phyloP scores from a whole-genome alignment of 108 stramenopile species.

The Seminavis robusta region DNA sequence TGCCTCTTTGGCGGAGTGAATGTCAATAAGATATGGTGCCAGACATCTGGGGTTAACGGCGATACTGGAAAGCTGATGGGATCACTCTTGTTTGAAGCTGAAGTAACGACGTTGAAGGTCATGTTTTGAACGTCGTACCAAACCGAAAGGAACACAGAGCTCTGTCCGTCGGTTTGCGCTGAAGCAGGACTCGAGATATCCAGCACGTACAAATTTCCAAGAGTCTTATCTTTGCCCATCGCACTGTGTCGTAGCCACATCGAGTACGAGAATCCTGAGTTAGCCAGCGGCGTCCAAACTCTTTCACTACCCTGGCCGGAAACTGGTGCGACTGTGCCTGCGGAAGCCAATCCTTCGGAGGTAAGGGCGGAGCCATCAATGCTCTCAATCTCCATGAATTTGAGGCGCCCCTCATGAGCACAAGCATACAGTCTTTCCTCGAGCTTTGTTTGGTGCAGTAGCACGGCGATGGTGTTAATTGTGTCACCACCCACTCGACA shows the following conservation, averaged over 20 bases:
- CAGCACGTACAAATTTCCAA: slow-evolving; percentile 64
- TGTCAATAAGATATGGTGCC: slow-evolving; percentile 85
- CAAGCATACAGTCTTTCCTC: slow-evolving; percentile 78
- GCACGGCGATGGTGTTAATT: slow-evolving; percentile 68
- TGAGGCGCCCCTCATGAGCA: slow-evolving; percentile 68
- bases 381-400: slow-evolving; percentile 74
- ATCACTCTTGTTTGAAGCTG: slow-evolving; percentile 52
- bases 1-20: slow-evolving; percentile 75
- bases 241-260: slow-evolving; percentile 70
- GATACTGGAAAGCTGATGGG: slow-evolving; percentile 75
- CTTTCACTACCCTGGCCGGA: slow-evolving; percentile 39
- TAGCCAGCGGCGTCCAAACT: slow-evolving; percentile 68
- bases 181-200: slow-evolving; percentile 68
- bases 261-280: slow-evolving; percentile 72
- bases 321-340: slow-evolving; percentile 36
- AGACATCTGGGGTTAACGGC: slow-evolving; percentile 68
- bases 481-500: slow-evolving; percentile 75
- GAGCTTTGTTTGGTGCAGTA: slow-evolving; percentile 68
- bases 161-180: slow-evolving; percentile 23
- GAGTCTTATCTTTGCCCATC: slow-evolving; percentile 38
- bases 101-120: slow-evolving; percentile 70
- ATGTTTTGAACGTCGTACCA: slow-evolving; percentile 76
- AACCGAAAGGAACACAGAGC: slow-evolving; percentile 55
- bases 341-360: slow-evolving; percentile 33
- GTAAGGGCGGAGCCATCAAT: slow-evolving; percentile 59